phyloP scores from a whole-genome alignment of 768 basidiomycete species.

The Podaxis carcinomalis region DNA sequence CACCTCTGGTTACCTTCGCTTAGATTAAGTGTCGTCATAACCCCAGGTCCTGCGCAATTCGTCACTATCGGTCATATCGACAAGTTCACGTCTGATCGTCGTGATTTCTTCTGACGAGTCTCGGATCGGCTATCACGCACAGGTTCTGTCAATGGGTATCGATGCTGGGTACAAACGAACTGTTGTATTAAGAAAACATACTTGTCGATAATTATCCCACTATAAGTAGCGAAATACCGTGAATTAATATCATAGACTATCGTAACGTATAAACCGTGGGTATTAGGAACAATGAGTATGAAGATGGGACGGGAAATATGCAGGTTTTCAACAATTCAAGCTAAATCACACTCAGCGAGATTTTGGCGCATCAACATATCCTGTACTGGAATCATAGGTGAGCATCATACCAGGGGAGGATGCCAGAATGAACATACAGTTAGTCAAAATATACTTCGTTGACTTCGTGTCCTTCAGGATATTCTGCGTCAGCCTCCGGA shows the following conservation, averaged over 20 bases:
- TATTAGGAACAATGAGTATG: background rate
- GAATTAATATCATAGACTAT: background rate
- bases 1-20: background rate
- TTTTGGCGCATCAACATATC: constrained; percentile 44
- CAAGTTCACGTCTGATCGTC: background rate
- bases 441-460: constrained; percentile 48
- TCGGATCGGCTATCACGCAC: background rate
- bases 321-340: constrained; percentile 18
- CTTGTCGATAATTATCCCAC: background rate
- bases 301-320: background rate
- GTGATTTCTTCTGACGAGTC: background rate
- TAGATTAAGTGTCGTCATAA: background rate
- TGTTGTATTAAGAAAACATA: background rate
- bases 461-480: constrained; percentile 48
- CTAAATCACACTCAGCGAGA: constrained; percentile 35
- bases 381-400: constrained; percentile 29
- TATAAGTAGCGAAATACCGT: too few species aligned
- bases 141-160: background rate
- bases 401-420: background rate
- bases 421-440: constrained; percentile 28
- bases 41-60: background rate
- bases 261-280: background rate
- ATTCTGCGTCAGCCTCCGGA: constrained; percentile 5
- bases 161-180: background rate
- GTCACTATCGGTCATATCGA: background rate